Base-by-base conservation (phyloP, 108 stramenopile species). In the Aurantiochytrium sp. region DNA sequence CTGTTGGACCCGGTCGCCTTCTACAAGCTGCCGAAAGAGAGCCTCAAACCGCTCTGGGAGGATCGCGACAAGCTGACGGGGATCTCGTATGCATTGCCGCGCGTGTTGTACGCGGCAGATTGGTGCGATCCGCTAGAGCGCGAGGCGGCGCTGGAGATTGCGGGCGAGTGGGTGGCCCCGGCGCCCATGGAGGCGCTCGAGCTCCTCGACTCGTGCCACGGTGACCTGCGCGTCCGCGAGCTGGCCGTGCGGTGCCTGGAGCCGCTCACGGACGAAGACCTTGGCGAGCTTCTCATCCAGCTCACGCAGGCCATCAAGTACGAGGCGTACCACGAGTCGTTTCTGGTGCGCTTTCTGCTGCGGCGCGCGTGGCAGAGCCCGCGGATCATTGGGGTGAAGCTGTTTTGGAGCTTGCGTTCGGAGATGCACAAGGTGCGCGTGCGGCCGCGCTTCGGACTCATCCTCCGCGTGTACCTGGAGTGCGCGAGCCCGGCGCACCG, bases 271-370 rank as follows among this genome's bases (percentile, higher is more conserved):
- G 69, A 87, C 69, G 86, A 73, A 36, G 55, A 87, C 22, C 85
- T 89, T 4, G 42, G n/a, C 4, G 52, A 69, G 87, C 86, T 69
- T 37, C 55, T 91, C 21, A 85, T 91, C 34, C 91, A 91, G 89
- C 88, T 91, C 55, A 55, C 54, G 8, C 91, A 91, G 41, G 89
- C 85, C 8, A 69, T 91, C 30, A 91, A 91, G 89, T 88, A 85
- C 55, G 91, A 91, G 86, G 42, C 89, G 21, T 89, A 68, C 68
- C 89, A 87, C 39, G 91, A 91, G 36, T 89, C 89, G 34, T 85
- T 86, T 22, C 69, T 91, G 52, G 53, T 54, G 15, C 68, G 89
- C 6, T 90, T 91, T 48, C 45, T 91, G 73, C 59, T 91, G 52
- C 85, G 91, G 19, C 68, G 91, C 2, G 87, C 91, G 2, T 87